Evolutionary conservation across 1,284 basidiomycete genomes (phyloP).

Genomic region (Sanguinoderma infundibulare): DNA sequence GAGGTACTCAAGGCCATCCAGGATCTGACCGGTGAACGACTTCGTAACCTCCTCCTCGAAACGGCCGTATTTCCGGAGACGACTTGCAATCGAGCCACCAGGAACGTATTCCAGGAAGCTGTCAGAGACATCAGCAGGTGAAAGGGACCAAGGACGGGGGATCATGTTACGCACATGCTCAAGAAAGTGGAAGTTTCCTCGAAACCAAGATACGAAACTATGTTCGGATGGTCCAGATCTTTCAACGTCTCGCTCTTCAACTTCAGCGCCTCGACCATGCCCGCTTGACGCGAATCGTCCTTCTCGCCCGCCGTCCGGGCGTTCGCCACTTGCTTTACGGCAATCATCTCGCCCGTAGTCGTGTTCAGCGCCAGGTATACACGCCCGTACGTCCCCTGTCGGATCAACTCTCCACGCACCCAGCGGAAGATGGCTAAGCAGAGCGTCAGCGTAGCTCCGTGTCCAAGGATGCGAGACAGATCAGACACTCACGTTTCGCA

Average conservation of each 20-base stretch:
- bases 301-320: constrained; percentile 91
- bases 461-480: constrained; percentile 7
- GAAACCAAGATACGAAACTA: constrained; percentile 98
- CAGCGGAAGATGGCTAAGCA: constrained; percentile 92
- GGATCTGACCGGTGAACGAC: constrained; percentile 92
- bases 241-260: constrained; percentile 95
- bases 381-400: constrained; percentile 94
- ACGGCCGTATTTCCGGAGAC: constrained; percentile 90
- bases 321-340: constrained; percentile 98
- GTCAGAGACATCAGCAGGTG: neutral
- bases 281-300: constrained; percentile 84
- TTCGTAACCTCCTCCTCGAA: constrained; percentile 93
- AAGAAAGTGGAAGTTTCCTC: constrained; percentile 91
- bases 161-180: constrained; percentile 77
- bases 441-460: neutral
- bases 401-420: constrained; percentile 97
- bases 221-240: constrained; percentile 96
- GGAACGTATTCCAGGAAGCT: constrained; percentile 99
- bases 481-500: constrained; percentile 57
- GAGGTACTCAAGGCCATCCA: constrained; percentile 91
- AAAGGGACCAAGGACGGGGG: neutral
- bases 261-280: constrained; percentile 90
- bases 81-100: constrained; percentile 94
- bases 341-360: constrained; percentile 99
- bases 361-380: constrained; percentile 97